Evolutionary conservation across 1,139 yeast genomes (phyloP).

Genomic region (Geotrichum europaeum): DNA sequence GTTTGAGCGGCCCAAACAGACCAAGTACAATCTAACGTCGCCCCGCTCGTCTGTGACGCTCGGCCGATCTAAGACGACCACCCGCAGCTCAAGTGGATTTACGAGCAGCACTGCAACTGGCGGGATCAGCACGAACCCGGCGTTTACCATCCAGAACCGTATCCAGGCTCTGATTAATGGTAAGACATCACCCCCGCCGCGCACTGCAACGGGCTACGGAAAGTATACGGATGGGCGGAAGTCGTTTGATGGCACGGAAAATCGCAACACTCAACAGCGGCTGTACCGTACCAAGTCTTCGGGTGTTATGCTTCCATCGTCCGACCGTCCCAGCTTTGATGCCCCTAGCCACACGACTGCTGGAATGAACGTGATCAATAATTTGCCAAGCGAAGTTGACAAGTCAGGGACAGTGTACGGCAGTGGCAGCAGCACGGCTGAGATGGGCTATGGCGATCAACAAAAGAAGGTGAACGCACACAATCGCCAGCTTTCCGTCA

Average conservation of each 20-base stretch:
- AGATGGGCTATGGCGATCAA: slow-evolving; percentile 9
- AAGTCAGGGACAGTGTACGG: background rate
- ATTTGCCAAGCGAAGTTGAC: background rate
- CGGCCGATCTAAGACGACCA: background rate
- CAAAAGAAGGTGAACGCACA: slow-evolving; percentile 15
- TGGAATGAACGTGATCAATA: background rate
- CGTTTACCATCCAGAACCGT: slow-evolving; percentile 48
- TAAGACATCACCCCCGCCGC: slow-evolving; percentile 39
- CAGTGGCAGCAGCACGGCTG: background rate
- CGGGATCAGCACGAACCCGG: slow-evolving; percentile 18
- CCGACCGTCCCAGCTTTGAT: background rate
- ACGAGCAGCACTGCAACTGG: slow-evolving; percentile 15
- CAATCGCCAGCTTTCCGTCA: slow-evolving; percentile 24
- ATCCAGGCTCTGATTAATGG: slow-evolving; percentile 54
- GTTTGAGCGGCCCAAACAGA: slow-evolving; percentile 13
- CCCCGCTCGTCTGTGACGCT: slow-evolving; percentile 18
- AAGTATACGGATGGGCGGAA: slow-evolving; percentile 48
- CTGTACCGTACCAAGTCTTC: slow-evolving; percentile 3
- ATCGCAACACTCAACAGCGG: slow-evolving; percentile 1
- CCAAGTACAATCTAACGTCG: slow-evolving; percentile 21
- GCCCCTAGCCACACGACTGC: background rate
- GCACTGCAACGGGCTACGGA: slow-evolving; percentile 73
- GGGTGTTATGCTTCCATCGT: background rate
- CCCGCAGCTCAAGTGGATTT: background rate
- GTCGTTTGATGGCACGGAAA: background rate